Evolutionary conservation across 176 grass and related monocot genomes (phyloP), one percentile per base, ranked within the genome.

Genomic region (Eragrostis curvula): DNA sequence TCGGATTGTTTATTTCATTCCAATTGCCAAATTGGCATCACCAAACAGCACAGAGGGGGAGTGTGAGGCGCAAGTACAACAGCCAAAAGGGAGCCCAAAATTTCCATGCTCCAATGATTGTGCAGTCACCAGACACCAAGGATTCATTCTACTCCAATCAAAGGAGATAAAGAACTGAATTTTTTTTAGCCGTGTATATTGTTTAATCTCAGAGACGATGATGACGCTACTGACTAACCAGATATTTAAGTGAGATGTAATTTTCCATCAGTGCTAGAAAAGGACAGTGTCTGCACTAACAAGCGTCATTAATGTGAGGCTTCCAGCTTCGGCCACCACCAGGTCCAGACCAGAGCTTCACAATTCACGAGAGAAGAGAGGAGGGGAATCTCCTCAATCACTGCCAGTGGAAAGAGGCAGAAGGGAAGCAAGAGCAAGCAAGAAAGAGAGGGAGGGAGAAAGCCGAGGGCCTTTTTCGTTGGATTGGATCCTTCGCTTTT

Each of bases 101-200:
- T 77, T 81, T 85, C 87, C 57, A 76, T 64, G 77, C 82, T 17
- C 83, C 87, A 85, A 89, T 85, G 83, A 89, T 89, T 89, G 87
- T 21, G 18, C 52, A 36, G 57, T n/a, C 75, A 71, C 72, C 51
- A 76, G 18, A n/a, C 62, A 48, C 71, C 57, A 53, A 7, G 58
- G 39, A 64, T 65, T 75, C 66, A 48, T 76, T 85, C 49, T 76
- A 70, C 82, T 71, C 70, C 81, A 79, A 49, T n/a, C 60, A 77
- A 79, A 25, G 16, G 25, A 66, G 57, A 53, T 79, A 68, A 66
- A 85, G 29, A 32, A 72, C 29, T 29, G 1, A 2, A 62, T 48
- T 64, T 49, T 62, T 42, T 41, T 66, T 24, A 14, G 45, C 18
- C 7, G 75, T 36, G 32, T 36, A 21, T 42, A 9, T 6, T 66